Base-by-base conservation (phyloP, 371 early-diverging fungal species). In the Zychaea mexicana region DNA sequence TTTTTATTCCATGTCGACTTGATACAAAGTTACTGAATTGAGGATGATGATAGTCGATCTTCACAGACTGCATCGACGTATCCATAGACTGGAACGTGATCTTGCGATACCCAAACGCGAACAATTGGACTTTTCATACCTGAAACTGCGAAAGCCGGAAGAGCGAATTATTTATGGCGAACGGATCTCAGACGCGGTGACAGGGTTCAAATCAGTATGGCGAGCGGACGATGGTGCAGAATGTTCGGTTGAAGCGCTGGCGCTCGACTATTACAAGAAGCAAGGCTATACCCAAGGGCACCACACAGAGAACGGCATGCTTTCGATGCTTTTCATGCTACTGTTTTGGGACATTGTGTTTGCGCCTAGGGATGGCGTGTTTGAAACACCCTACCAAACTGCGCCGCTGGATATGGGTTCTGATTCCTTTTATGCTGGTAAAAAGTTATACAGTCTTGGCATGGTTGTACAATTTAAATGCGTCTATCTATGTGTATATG, bases 341-440 rank as follows among this genome's bases (percentile, higher is more conserved):
- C 66, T 91, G 19, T 90, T 92, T 62, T 92, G 91, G 91, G 90
- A 92, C 57, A 80, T 91, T 27, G 70, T 92, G 5, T 92, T 90
- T 69, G 73, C 82, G 0, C 73, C 82, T 8, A 71, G 79, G 10
- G 84, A 88, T n/a, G 92, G 89, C 26, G 89, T 89, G 1, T 89
- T 92, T 69, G 91, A 92, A 67, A 91, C 91, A 13, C 81, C 85
- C 9, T 92, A 85, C 63, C 93, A 92, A 72, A 79, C 78, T 2
- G 87, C 73, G 24, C 93, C 93, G 10, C 70, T 92, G 52, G 93
- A 92, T 74, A 69, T 92, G 57, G 32, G 70, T 8, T 79, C 89
- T 15, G 90, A 90, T 45, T 81, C 89, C 0, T 92, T 92, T 62
- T 92, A 86, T 67, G 47, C 76, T 45, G 82, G 87, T 74, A 67